These are phyloP conservation scores for Stemphylium vesicarium DNA, from an alignment of 2,329 filamentous ascomycete genomes.

Conservation along the genomic window DNA sequence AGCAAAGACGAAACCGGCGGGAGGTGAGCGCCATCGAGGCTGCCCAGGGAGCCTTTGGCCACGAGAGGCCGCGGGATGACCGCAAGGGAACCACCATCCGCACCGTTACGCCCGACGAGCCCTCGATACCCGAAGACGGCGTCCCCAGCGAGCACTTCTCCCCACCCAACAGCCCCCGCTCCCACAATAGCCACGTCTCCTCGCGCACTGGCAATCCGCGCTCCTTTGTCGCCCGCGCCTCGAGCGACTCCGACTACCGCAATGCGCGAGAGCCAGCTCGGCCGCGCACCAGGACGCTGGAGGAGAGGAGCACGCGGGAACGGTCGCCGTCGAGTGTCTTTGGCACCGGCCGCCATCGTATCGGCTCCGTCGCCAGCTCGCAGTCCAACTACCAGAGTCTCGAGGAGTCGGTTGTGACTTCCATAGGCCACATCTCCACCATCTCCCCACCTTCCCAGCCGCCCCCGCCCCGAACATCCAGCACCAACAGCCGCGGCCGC, in stretches of 20 bases:
- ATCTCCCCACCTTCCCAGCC: conserved; percentile 41
- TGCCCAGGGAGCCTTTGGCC: conserved; percentile 16
- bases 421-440: conserved; percentile 51
- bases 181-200: conserved; percentile 26
- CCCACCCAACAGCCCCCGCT: conserved; percentile 42
- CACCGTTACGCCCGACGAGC: conserved; percentile 68
- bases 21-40: conserved; percentile 34
- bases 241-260: conserved; percentile 43
- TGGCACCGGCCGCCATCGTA: conserved; percentile 62
- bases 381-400: conserved; percentile 59
- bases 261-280: conserved; percentile 57
- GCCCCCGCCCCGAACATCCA: conserved; percentile 36
- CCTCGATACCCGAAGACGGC: conserved; percentile 26
- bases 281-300: conserved; percentile 59
- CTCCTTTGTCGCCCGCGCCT: conserved; percentile 38
- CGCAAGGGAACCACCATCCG: conserved; percentile 56
- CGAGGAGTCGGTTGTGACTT: conserved; percentile 50
- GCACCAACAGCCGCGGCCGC: conserved; percentile 39
- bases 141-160: conserved; percentile 22
- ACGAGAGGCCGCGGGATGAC: conserved; percentile 32
- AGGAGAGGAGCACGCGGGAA: conserved; percentile 52
- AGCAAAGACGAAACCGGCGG: conserved; percentile 31
- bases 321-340: conserved; percentile 50
- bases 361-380: conserved; percentile 72
- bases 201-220: conserved; percentile 33